These are phyloP conservation scores for Tricholoma bakamatsutake DNA, from an alignment of 768 basidiomycete species.

Conservation along the genomic window DNA sequence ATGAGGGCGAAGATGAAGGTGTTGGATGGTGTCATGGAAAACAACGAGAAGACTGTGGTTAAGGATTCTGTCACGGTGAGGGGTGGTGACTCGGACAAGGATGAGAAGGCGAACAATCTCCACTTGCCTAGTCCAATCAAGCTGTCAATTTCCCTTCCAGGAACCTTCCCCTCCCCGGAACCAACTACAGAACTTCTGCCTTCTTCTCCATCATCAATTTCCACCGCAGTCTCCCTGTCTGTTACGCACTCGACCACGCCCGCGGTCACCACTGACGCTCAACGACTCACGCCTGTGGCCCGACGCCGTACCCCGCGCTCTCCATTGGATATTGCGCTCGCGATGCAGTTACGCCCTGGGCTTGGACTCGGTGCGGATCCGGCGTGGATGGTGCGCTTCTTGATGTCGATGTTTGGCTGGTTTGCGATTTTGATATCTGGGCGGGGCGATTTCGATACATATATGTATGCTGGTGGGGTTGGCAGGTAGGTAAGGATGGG, in stretches of 20 bases:
- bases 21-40: background rate
- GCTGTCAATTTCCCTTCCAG: conserved; percentile 11
- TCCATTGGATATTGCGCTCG: conserved; percentile 62
- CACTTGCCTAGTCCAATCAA: background rate
- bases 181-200: background rate
- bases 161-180: conserved; percentile 11
- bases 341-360: conserved; percentile 73
- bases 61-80: background rate
- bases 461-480: conserved; percentile 2
- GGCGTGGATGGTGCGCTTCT: conserved; percentile 73
- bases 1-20: conserved; percentile 2
- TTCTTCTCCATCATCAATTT: conserved; percentile 5
- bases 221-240: background rate
- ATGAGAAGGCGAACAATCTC: background rate
- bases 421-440: conserved; percentile 53
- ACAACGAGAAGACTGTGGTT: background rate
- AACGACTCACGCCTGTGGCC: background rate
- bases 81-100: background rate
- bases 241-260: background rate
- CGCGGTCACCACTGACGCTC: background rate
- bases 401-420: conserved; percentile 81
- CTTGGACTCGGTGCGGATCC: conserved; percentile 66
- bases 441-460: conserved; percentile 15
- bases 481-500: background rate
- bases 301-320: conserved; percentile 27